These are phyloP conservation scores for Emmonsia crescens DNA, from an alignment of 2,329 filamentous ascomycete genomes.

Conservation along the genomic window DNA sequence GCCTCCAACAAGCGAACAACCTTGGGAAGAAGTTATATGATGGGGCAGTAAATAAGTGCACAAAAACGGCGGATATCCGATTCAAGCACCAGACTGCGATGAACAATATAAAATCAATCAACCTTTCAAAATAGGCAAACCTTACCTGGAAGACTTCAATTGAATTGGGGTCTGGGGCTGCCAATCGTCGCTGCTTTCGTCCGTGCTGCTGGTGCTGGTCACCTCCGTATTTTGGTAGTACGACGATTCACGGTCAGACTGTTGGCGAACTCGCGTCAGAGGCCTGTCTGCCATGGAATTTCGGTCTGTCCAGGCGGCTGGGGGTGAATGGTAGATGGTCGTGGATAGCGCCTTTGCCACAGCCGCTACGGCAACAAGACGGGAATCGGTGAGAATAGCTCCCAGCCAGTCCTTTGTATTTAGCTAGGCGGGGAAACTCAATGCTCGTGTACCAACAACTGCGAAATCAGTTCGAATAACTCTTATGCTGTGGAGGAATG, in stretches of 20 bases:
- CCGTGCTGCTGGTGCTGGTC: conserved; percentile 6
- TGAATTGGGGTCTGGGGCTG: conserved; percentile 10
- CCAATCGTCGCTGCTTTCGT: conserved; percentile 16
- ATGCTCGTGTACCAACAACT: background rate
- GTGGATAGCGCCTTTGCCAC: conserved; percentile 8
- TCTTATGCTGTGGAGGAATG: background rate
- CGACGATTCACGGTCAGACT: conserved; percentile 9
- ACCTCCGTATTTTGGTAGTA: conserved; percentile 11
- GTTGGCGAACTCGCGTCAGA: conserved; percentile 12
- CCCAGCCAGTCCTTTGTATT: background rate
- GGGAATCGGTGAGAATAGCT: conserved; percentile 2
- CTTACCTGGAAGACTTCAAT: conserved; percentile 9
- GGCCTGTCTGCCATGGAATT: conserved; percentile 11
- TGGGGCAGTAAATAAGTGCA: background rate
- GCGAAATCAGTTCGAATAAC: too few species aligned
- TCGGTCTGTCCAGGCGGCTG: conserved; percentile 6
- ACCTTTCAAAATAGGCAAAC: background rate
- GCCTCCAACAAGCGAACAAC: background rate
- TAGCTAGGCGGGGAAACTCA: background rate
- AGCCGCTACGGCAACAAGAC: background rate
- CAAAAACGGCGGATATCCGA: background rate
- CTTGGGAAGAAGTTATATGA: background rate
- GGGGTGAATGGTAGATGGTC: conserved; percentile 1
- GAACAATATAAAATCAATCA: background rate
- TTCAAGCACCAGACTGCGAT: background rate